Conservation (phyloP, 495 filamentous ascomycete genomes). For the Xylaria scruposa region DNA sequence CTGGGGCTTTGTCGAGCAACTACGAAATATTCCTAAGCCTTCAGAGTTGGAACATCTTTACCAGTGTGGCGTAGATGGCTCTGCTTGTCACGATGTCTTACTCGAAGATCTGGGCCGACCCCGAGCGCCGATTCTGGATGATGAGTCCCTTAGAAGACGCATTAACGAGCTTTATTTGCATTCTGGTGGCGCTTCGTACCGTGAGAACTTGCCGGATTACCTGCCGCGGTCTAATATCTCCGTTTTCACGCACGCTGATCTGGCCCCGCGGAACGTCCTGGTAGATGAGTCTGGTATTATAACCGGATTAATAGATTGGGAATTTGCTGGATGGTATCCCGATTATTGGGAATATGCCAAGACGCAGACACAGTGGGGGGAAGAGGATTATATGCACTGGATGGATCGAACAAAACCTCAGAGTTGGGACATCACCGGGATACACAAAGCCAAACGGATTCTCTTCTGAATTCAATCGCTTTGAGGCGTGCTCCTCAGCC, state of each 20-base stretch:
- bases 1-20: constrained; percentile 43
- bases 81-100: constrained; percentile 39
- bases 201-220: constrained; percentile 41
- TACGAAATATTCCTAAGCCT: constrained; percentile 40
- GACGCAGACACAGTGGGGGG: constrained; percentile 45
- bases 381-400: constrained; percentile 46
- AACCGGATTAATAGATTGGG: constrained; percentile 55
- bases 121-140: constrained; percentile 34
- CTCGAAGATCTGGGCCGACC: constrained; percentile 43
- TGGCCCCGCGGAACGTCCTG: constrained; percentile 48
- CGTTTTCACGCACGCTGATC: constrained; percentile 45
- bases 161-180: constrained; percentile 50
- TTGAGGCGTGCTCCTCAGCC: no score
- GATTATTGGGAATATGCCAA: constrained; percentile 60
- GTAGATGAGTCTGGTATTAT: constrained; percentile 45
- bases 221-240: constrained; percentile 41
- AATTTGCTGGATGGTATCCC: constrained; percentile 56
- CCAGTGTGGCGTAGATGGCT: constrained; percentile 48
- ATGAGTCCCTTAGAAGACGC: constrained; percentile 41
- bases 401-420: constrained; percentile 50
- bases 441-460: constrained; percentile 49
- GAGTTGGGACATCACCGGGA: constrained; percentile 50
- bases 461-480: constrained; percentile 41
- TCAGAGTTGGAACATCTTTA: constrained; percentile 36
- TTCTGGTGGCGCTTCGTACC: constrained; percentile 40